phyloP scores from a whole-genome alignment of 2,329 filamentous ascomycete genomes.

The Pestalotiopsis sp. region DNA sequence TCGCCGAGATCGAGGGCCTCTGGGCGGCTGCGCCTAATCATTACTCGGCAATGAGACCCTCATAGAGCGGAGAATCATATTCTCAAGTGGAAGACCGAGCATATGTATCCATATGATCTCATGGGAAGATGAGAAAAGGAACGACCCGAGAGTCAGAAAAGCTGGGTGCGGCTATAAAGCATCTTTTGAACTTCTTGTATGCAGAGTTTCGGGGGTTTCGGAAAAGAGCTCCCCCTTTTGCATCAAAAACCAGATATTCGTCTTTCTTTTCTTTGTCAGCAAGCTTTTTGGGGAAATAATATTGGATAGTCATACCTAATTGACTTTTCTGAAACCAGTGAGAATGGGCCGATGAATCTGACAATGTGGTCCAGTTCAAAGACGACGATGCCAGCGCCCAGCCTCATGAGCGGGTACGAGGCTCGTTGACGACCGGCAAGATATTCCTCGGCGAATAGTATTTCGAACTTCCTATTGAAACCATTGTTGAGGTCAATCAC shows the following conservation, averaged over 20 bases:
- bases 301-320: not conserved
- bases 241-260: not conserved
- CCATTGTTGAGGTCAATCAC: too few species aligned
- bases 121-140: not conserved
- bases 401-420: too few species aligned
- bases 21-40: not conserved
- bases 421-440: too few species aligned
- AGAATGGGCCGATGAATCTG: too few species aligned
- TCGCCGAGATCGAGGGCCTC: not conserved
- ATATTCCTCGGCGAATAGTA: too few species aligned
- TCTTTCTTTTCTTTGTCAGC: not conserved
- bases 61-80: too few species aligned
- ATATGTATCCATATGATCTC: not conserved
- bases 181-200: not conserved
- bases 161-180: not conserved
- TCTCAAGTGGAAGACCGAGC: too few species aligned
- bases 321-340: not conserved
- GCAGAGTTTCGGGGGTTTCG: not conserved
- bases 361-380: too few species aligned
- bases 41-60: not conserved
- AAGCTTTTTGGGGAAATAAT: not conserved
- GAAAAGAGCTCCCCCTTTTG: not conserved
- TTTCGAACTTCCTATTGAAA: too few species aligned
- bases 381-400: too few species aligned
- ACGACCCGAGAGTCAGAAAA: not conserved